phyloP scores from a whole-genome alignment of 2,329 filamentous ascomycete species.

The Penicillium sp. region DNA sequence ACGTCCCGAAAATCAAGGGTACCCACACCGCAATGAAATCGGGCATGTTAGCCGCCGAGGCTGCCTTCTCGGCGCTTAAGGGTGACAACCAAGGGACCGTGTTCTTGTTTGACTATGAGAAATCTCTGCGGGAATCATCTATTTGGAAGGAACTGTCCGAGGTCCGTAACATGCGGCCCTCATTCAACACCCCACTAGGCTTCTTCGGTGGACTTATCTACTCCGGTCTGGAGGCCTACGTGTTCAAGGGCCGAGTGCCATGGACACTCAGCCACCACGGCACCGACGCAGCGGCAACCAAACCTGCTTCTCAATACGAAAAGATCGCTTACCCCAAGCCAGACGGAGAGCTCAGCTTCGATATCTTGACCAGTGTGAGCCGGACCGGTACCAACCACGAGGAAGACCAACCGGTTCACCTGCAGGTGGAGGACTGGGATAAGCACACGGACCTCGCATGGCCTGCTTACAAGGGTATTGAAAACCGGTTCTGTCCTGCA shows the following conservation, averaged over 20 bases:
- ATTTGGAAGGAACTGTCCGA: constrained; percentile 95
- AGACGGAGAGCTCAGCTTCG: constrained; percentile 90
- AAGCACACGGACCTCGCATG: constrained; percentile 79
- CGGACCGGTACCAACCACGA: constrained; percentile 97
- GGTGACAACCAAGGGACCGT: constrained; percentile 63
- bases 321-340: constrained; percentile 98
- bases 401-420: constrained; percentile 94
- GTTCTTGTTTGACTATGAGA: constrained; percentile 94
- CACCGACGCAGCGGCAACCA: constrained; percentile 75
- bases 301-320: constrained; percentile 71
- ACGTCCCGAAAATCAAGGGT: constrained; percentile 97
- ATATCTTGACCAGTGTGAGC: constrained; percentile 92
- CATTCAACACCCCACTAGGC: constrained; percentile 84
- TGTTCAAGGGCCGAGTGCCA: constrained; percentile 80
- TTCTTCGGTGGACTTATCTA: constrained; percentile 88
- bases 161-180: constrained; percentile 96
- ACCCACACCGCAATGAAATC: constrained; percentile 98
- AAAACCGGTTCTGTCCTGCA: constrained; percentile 95
- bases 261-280: constrained; percentile 90
- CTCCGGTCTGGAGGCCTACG: constrained; percentile 85
- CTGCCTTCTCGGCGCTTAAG: constrained; percentile 74
- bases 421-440: constrained; percentile 95
- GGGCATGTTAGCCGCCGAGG: constrained; percentile 93
- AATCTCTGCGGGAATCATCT: constrained; percentile 75
- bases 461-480: constrained; percentile 84